Base-by-base conservation (phyloP, 1,284 basidiomycete species). In the Ganoderma meredithae region DNA sequence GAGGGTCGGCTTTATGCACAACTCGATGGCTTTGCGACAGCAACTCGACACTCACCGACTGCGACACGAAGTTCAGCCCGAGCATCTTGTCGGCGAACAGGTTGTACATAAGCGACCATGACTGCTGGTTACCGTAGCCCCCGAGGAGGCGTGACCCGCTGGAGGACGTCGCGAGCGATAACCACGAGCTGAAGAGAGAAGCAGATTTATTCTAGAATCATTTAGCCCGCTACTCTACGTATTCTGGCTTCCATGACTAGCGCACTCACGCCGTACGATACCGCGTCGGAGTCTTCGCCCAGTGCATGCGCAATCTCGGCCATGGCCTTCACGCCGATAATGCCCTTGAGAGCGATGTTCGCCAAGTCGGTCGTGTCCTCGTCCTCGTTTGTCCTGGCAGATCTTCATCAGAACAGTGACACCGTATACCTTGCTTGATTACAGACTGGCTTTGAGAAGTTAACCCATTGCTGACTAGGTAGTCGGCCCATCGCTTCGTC, bases 261-360 rank as follows among this genome's bases (percentile, higher is more conserved):
- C 8, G 44, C 7, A 74, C 83, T 71, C 71, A 86, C 85, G 19
- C 79, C 77, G 44, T 89, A 92, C 70, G 87, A 86, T 7, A 79
- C 75, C 40, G 83, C 82, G 69, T 82, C 81, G 10, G 76, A 77
- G 0, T 74, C 78, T 65, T 89, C 78, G 0, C 87, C 88, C 9
- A 90, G 71, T n/a, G 86, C 75, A 1, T 77, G 74, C 1, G 83
- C 83, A 49, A 92, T 89, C 66, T 86, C 81, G 0, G 86, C 81
- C 89, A 92, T 91, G 12, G 84, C 89, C 70, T 84, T 85, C 75
- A 93, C 91, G 25, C 89, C 90, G 60, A 90, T 80, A 67, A 92
- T 90, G 7, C 90, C 76, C 47, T 93, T 93, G 79, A 93, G 88
- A 1, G 90, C 90, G n/a, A 92, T 83, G 73, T 94, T 92, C 15